Evolutionary conservation across 352 stramenopile species (phyloP).

Genomic region (Globisporangium spiculum): DNA sequence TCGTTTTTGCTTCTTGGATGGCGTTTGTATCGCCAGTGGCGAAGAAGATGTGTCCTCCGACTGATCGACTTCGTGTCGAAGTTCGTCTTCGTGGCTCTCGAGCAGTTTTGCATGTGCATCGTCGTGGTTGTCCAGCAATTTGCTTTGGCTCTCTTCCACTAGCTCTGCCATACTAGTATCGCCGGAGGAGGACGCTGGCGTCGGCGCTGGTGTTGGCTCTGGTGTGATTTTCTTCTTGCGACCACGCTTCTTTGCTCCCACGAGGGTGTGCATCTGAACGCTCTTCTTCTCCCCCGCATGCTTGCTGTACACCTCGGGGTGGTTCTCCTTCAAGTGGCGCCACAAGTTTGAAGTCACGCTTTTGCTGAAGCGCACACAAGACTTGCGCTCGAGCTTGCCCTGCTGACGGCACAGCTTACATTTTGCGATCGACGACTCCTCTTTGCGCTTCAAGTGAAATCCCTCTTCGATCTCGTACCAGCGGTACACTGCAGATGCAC

Average conservation of each 20-base stretch:
- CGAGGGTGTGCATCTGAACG: conserved; percentile 65
- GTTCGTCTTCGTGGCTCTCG: conserved; percentile 12
- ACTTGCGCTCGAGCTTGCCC: conserved; percentile 64
- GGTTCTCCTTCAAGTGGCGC: conserved; percentile 80
- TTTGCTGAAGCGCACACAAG: conserved; percentile 76
- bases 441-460: conserved; percentile 57
- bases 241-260: conserved; percentile 47
- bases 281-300: conserved; percentile 74
- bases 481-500: conserved; percentile 70
- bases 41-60: conserved; percentile 4
- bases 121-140: conserved; percentile 5
- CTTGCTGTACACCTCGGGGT: conserved; percentile 70
- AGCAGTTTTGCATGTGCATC: conserved; percentile 23
- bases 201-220: neutral
- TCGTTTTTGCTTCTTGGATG: conserved; percentile 39
- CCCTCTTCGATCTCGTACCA: conserved; percentile 75
- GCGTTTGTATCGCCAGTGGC: conserved; percentile 5
- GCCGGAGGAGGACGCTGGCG: neutral
- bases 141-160: conserved; percentile 5
- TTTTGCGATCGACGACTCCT: conserved; percentile 69
- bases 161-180: conserved; percentile 4
- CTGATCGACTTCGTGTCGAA: conserved; percentile 8
- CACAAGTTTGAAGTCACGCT: conserved; percentile 84
- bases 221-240: conserved; percentile 50
- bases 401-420: conserved; percentile 61